Conservation (phyloP, 2,329 filamentous ascomycete species). For the Fusarium illudens region DNA sequence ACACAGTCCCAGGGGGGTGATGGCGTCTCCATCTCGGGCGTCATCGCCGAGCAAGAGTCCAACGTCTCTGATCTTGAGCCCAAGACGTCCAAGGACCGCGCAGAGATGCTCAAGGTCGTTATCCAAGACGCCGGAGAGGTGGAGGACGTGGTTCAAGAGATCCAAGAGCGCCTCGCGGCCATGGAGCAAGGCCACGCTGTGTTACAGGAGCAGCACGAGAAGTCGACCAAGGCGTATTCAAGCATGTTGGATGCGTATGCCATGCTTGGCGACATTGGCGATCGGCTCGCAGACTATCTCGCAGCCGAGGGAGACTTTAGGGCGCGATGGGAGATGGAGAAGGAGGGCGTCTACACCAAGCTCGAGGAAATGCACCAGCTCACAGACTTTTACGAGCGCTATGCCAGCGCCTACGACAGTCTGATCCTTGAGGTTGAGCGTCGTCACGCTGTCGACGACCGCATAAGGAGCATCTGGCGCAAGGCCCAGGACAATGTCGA, state of each 20-base stretch:
- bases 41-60: constrained; percentile 67
- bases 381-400: constrained; percentile 85
- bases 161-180: constrained; percentile 76
- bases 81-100: constrained; percentile 77
- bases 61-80: constrained; percentile 67
- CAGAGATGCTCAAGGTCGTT: constrained; percentile 85
- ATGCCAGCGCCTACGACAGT: constrained; percentile 83
- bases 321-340: constrained; percentile 77
- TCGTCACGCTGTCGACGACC: constrained; percentile 75
- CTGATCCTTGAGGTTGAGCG: constrained; percentile 85
- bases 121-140: constrained; percentile 74
- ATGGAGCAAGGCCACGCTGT: constrained; percentile 77
- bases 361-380: constrained; percentile 81
- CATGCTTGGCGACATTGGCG: constrained; percentile 72
- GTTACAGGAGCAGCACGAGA: constrained; percentile 70
- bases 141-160: constrained; percentile 72
- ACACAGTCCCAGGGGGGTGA: constrained; percentile 57
- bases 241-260: constrained; percentile 70
- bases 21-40: constrained; percentile 70
- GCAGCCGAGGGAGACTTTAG: constrained; percentile 71
- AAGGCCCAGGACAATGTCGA: constrained; percentile 82
- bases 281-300: constrained; percentile 71
- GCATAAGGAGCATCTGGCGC: constrained; percentile 76
- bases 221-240: constrained; percentile 57
- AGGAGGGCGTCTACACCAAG: constrained; percentile 71